A percentile compares a stretch with the other conserved stretches of the same genome.
Conservation (phyloP, 768 basidiomycete genomes). For the Cystofilobasidium macerans region DNA sequence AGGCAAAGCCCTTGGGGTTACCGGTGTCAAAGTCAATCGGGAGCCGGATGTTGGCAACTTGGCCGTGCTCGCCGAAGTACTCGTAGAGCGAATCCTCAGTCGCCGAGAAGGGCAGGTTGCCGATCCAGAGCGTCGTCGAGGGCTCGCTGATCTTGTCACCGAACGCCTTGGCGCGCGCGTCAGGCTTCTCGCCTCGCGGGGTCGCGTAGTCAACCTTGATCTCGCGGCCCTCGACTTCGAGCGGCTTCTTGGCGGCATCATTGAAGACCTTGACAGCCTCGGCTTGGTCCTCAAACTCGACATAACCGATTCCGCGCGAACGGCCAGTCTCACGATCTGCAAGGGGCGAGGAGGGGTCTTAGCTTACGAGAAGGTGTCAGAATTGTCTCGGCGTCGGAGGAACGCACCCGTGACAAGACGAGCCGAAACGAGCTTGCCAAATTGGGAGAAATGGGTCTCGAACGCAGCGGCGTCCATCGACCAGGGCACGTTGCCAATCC, state of each 20-base stretch:
- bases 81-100: constrained; percentile 80
- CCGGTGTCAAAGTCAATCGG: constrained; percentile 89
- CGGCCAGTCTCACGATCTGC: constrained; percentile 42
- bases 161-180: constrained; percentile 24
- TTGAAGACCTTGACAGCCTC: constrained; percentile 59
- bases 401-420: constrained; percentile 79
- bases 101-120: constrained; percentile 70
- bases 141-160: constrained; percentile 40
- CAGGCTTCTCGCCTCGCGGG: constrained; percentile 37
- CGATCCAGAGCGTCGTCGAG: constrained; percentile 72
- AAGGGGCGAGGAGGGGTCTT: too few species aligned
- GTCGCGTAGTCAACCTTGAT: constrained; percentile 73
- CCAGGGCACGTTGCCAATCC: constrained; percentile 40
- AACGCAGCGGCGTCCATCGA: constrained; percentile 1
- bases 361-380: too few species aligned
- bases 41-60: constrained; percentile 72
- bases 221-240: constrained; percentile 79
- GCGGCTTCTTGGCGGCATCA: constrained; percentile 52
- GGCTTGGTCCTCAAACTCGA: constrained; percentile 47
- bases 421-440: constrained; percentile 47
- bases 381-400: constrained; percentile 60
- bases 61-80: constrained; percentile 75
- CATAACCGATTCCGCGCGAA: constrained; percentile 47
- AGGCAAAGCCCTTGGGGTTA: constrained; percentile 86
- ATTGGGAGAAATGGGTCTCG: not conserved